These are phyloP conservation scores for Ramaria sp. DNA, from an alignment of 768 basidiomycete species.

Conservation along the genomic window DNA sequence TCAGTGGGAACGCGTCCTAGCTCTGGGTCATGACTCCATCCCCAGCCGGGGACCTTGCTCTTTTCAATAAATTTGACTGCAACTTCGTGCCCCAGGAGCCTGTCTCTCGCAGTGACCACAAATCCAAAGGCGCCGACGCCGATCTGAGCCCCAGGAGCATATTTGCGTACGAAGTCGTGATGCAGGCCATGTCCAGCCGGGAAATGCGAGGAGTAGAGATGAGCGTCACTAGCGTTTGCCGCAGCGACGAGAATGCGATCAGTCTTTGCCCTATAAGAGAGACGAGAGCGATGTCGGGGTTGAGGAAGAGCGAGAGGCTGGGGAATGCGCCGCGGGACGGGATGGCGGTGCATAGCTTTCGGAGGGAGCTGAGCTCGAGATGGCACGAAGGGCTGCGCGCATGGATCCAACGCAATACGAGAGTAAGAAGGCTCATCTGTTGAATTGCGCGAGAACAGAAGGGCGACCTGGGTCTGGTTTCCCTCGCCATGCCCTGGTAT, in stretches of 20 bases:
- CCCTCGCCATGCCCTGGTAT: not conserved
- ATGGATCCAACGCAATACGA: not conserved
- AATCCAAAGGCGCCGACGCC: constrained; percentile 94
- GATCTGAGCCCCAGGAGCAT: constrained; percentile 63
- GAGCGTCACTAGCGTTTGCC: not conserved
- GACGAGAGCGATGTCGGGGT: not conserved
- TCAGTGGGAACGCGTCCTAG: constrained; percentile 69
- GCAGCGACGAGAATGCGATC: not conserved
- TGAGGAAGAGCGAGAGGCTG: not conserved
- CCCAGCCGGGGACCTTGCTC: constrained; percentile 47
- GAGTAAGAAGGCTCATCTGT: not conserved
- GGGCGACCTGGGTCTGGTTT: not conserved
- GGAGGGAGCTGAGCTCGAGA: not conserved
- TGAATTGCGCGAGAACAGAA: not conserved
- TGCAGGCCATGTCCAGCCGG: constrained; percentile 51
- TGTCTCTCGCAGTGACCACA: constrained; percentile 77
- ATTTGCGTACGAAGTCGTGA: constrained; percentile 45
- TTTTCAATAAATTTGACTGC: constrained; percentile 96
- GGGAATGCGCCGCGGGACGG: not conserved
- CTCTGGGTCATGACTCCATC: constrained; percentile 43
- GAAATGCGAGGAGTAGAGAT: constrained; percentile 39
- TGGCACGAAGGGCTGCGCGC: not conserved
- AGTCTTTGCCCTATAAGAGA: not conserved
- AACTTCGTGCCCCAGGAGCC: constrained; percentile 51
- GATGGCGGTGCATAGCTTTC: not conserved